phyloP scores from a whole-genome alignment of 2,329 filamentous ascomycete species.

The Blumeria graminis region DNA sequence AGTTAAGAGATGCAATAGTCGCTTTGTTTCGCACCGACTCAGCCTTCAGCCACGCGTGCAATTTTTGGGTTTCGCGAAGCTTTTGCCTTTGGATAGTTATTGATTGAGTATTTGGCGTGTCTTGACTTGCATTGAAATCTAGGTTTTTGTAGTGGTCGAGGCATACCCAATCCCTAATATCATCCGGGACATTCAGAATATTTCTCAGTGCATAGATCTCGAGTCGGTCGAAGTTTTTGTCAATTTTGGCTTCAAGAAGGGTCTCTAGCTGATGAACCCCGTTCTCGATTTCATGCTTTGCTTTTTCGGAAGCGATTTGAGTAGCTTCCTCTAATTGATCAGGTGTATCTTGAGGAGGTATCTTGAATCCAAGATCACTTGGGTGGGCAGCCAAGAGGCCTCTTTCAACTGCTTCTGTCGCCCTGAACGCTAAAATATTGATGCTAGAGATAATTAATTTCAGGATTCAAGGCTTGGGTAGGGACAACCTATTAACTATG shows the following conservation, averaged over 20 bases:
- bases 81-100: conserved; percentile 50
- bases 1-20: conserved; percentile 38
- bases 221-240: conserved; percentile 66
- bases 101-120: conserved; percentile 36
- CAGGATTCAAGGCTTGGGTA: background rate
- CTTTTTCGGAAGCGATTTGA: conserved; percentile 22
- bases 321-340: conserved; percentile 19
- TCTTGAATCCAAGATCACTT: conserved; percentile 55
- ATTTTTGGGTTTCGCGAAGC: conserved; percentile 52
- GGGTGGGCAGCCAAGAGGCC: conserved; percentile 55
- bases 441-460: conserved; percentile 22
- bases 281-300: conserved; percentile 55
- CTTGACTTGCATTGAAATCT: conserved; percentile 12
- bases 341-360: conserved; percentile 19
- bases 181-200: conserved; percentile 47
- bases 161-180: conserved; percentile 52
- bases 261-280: conserved; percentile 72
- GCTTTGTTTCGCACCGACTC: conserved; percentile 51
- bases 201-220: conserved; percentile 83
- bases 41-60: conserved; percentile 43
- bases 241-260: conserved; percentile 54
- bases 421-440: conserved; percentile 79
- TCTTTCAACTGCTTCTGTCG: conserved; percentile 66
- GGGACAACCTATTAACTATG: conserved; percentile 53
- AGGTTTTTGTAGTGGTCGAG: conserved; percentile 54